Conservation (phyloP, 1,139 yeast species). For the Kurtzmaniella quercitrusa region DNA sequence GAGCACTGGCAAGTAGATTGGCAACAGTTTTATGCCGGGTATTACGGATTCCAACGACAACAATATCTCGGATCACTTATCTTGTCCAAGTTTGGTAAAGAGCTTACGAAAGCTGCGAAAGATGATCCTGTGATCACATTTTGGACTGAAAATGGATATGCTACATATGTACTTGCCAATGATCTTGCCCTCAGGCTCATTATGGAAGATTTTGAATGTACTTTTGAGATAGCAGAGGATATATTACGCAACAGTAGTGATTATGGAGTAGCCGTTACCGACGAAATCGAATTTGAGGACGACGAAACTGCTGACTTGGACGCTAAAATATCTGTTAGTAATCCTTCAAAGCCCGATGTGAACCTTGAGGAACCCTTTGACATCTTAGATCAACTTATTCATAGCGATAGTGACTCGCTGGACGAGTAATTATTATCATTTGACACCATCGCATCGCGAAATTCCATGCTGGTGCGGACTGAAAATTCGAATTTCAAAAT, state of each 20-base stretch:
- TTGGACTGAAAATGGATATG: slow-evolving; percentile 59
- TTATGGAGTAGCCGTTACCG: slow-evolving; percentile 51
- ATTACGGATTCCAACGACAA: slow-evolving; percentile 57
- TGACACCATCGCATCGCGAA: slow-evolving; percentile 1
- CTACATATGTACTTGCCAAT: slow-evolving; percentile 58
- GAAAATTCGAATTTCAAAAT: not conserved
- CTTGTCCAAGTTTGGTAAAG: slow-evolving; percentile 20
- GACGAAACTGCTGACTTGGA: not conserved
- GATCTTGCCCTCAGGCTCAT: slow-evolving; percentile 54
- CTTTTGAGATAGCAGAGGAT: slow-evolving; percentile 40
- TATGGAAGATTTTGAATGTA: slow-evolving; percentile 40
- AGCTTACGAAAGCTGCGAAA: slow-evolving; percentile 22
- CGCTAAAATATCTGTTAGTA: too few relatives aligned
- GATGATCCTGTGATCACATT: slow-evolving; percentile 47
- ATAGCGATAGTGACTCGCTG: slow-evolving; percentile 4
- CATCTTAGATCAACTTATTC: slow-evolving; percentile 2
- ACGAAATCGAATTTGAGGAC: slow-evolving; percentile 29
- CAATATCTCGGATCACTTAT: slow-evolving; percentile 42
- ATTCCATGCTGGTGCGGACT: not conserved
- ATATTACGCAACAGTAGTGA: slow-evolving; percentile 48
- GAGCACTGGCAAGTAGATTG: slow-evolving; percentile 50
- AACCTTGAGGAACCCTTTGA: not conserved
- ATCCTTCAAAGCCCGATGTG: too few relatives aligned
- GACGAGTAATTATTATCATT: too few relatives aligned
- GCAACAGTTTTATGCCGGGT: slow-evolving; percentile 53